Evolutionary conservation across 2,329 filamentous ascomycete genomes (phyloP), one percentile per base, ranked within the genome.

Genomic region (Aspergillus sp.): DNA sequence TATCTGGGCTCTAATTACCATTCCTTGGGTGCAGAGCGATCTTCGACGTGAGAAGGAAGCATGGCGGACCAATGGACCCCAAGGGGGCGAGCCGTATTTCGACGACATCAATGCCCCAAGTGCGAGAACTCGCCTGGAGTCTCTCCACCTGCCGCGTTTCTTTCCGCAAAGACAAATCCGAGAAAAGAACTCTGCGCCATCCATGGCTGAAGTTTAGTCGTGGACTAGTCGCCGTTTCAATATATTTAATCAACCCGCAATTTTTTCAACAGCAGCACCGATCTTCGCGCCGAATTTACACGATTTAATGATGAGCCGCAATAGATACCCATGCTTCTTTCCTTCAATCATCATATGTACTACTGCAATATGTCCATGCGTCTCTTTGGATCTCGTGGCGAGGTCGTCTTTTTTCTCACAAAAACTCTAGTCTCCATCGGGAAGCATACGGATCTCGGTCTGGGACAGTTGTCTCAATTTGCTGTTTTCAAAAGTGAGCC

Each of bases 1-100:
- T 62, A 69, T 79, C 17, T 80, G 78, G 78, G 74, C 72, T 1
- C 50, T 77, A 11, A 76, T 80, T 51, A 78, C 77, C 19, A 76
- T 80, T 48, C 73, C 73, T 7, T 80, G 77, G 78, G 76, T 80
- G 2, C 73, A 77, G 55, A 72, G 73, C 53, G 75, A 79, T 44
- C 71, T 80, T 39, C 72, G 75, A 48, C 74, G 73, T 15, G 78
- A 80, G 60, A 78, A 75, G 56, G 65, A 73, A 39, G 73, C 73
- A 2, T 80, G 77, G 77, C 66, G 60, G 4, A 65, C 71, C 27
- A 70, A 73, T 41, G 66, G 63, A 20, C 65, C 62, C 12, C 70
- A 73, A 58, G 70, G 71, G 30, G 74, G 70, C 8, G 70, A 72
- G 49, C 73, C 63, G 2, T 77, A 69, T 58, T 70, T 69, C 6